Conservation (phyloP, 345 rosid species). For the Mangifera indica region DNA sequence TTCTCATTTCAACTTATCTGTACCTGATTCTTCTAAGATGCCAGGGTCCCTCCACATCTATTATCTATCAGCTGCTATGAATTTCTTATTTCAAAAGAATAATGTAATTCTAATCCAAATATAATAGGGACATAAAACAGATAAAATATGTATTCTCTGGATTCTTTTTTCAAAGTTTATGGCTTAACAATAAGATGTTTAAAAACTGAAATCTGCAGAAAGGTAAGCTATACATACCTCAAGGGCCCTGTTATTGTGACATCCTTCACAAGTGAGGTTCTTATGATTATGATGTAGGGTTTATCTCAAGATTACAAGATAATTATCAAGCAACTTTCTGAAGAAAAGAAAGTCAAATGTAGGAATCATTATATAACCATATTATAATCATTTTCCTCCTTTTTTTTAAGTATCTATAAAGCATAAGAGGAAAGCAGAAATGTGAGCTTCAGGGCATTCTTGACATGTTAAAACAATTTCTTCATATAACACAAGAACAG, state of each 20-base stretch:
- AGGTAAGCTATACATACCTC: background rate
- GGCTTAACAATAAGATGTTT: no score
- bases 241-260: background rate
- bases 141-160: no score
- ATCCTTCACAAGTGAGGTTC: no score
- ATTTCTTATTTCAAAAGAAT: background rate
- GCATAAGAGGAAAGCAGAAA: background rate
- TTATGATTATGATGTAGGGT: no score
- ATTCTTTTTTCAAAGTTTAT: no score
- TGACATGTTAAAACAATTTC: background rate
- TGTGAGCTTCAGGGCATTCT: background rate
- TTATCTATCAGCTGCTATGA: background rate
- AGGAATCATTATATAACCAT: background rate
- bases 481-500: background rate
- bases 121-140: background rate
- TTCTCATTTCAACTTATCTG: slow-evolving; percentile 9
- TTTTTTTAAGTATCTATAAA: background rate
- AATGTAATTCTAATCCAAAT: background rate
- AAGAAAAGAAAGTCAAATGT: background rate
- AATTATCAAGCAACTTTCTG: slow-evolving; percentile 1
- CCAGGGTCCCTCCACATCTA: slow-evolving; percentile 6
- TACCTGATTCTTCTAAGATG: background rate
- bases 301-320: background rate
- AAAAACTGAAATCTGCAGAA: background rate
- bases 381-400: background rate